Conservation (phyloP, 2,329 filamentous ascomycete species). For the Penicillium sp. region DNA sequence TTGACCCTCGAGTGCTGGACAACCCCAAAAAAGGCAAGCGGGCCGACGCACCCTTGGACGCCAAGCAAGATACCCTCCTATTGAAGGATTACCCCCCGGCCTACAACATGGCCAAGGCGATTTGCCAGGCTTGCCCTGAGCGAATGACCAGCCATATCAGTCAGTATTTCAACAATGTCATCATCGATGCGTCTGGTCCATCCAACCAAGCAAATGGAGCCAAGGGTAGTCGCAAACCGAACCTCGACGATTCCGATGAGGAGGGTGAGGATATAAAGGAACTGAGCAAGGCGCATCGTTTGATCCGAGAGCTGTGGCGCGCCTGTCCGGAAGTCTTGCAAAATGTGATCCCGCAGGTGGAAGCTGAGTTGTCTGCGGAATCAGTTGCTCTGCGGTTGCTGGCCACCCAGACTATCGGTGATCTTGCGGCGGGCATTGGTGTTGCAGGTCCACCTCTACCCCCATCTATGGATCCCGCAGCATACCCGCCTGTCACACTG, state of each 20-base stretch:
- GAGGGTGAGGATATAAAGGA: conserved; percentile 86
- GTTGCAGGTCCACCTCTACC: conserved; percentile 82
- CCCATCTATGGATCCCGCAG: conserved; percentile 75
- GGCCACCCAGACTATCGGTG: conserved; percentile 91
- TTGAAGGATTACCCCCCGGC: conserved; percentile 87
- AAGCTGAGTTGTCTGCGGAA: conserved; percentile 89
- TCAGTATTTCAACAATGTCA: conserved; percentile 96
- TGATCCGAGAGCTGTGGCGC: conserved; percentile 92
- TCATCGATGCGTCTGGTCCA: conserved; percentile 79
- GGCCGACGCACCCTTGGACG: conserved; percentile 64
- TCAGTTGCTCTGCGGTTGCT: conserved; percentile 84
- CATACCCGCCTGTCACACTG: conserved; percentile 71
- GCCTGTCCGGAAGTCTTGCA: conserved; percentile 86
- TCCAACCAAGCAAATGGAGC: conserved; percentile 61
- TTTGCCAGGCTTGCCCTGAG: conserved; percentile 87
- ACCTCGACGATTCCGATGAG: conserved; percentile 68
- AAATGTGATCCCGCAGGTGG: conserved; percentile 92
- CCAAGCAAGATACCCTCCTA: conserved; percentile 81
- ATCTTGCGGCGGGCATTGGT: conserved; percentile 92
- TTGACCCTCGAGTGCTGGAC: conserved; percentile 68
- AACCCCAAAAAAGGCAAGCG: conserved; percentile 63
- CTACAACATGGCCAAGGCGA: conserved; percentile 94
- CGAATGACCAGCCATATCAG: conserved; percentile 95
- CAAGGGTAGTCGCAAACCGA: conserved; percentile 51
- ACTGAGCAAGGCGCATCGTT: conserved; percentile 83